Evolutionary conservation across 805 yeast species (phyloP), one percentile per base, ranked within the genome.

Genomic region (Myxozyma udenii): DNA sequence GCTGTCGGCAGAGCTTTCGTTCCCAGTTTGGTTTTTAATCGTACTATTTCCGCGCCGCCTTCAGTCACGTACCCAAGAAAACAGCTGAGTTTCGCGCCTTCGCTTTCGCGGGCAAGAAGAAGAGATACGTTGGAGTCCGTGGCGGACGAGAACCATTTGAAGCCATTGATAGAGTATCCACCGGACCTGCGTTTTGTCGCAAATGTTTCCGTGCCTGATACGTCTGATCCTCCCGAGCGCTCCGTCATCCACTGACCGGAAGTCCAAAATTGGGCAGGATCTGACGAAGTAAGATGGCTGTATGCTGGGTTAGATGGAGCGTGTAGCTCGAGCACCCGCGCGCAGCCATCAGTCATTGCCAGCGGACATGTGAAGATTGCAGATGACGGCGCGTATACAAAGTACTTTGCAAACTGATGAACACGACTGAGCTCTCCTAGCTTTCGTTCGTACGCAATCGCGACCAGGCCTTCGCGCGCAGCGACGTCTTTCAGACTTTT

Each of bases 221-320:
- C 67, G 23, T 65, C 68, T 5, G 66, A 62, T 4, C 68, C 68
- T 1, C 68, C 68, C 16, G 67, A 51, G 2, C 68, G 53, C 43
- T 65, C 68, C 0, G 68, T 65, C 68, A 65, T 65, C 68, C 68
- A 65, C 43, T 65, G 68, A 9, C 68, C 69, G 2, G 68, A 62
- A n/a, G 64, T 66, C 69, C 69, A 65, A 5, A 57, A 60, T 19
- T 39, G n/a, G 5, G 21, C 19, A 1, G 68, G 68, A 36, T 66
- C 67, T 12, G 64, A 50, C 1, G 62, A 43, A 3, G 56, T 63
- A 18, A 65, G 53, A 22, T 51, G 62, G n/a, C 51, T 46, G 30
- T 46, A 63, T 4, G 57, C 60, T 2, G 45, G 43, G 33, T 50
- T 51, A 2, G 38, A 24, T 5, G 48, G 50, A 16, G 46, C 39